phyloP scores from a whole-genome alignment of 495 filamentous ascomycete genomes.

The Talaromyces liani region DNA sequence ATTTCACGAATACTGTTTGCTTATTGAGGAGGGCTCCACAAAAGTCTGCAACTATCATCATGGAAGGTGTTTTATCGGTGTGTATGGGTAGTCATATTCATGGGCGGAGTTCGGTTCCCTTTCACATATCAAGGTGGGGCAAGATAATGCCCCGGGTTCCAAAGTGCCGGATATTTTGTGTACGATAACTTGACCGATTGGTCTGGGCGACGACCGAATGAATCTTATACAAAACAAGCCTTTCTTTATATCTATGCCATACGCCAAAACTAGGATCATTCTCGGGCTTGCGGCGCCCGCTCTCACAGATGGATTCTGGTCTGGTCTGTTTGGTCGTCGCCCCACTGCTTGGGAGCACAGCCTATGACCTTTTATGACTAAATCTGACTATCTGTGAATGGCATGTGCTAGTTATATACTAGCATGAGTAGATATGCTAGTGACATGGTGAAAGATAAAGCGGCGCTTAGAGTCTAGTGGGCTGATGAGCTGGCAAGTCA shows the following conservation, averaged over 20 bases:
- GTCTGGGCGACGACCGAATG: neutral
- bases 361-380: neutral
- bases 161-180: neutral
- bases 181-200: neutral
- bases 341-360: neutral
- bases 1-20: neutral
- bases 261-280: neutral
- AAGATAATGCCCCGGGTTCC: neutral
- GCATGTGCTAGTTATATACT: neutral
- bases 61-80: neutral
- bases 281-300: neutral
- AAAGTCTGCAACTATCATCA: neutral
- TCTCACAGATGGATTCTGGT: neutral
- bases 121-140: neutral
- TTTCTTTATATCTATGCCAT: neutral
- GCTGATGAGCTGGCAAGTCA: neutral
- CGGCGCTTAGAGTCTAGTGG: neutral
- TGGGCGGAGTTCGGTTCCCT: neutral
- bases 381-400: too few relatives aligned
- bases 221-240: neutral
- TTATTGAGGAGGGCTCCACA: neutral
- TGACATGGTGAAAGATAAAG: neutral
- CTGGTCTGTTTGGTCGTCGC: neutral
- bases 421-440: neutral
- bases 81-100: neutral